Conservation (phyloP, 805 yeast genomes). For the Ogataea neopini region DNA sequence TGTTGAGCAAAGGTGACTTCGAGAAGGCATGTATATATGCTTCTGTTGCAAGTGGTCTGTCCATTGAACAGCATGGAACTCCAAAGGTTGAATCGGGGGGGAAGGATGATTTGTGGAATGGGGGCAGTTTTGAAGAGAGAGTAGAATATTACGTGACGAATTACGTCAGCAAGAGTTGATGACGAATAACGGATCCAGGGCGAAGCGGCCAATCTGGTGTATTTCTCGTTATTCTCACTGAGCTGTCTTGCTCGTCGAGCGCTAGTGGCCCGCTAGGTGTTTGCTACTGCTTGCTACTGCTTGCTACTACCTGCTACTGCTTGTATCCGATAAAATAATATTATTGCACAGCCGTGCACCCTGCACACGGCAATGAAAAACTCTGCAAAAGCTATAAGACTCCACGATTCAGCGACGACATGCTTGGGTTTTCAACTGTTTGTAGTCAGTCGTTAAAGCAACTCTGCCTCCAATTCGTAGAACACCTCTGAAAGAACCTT, state of each 20-base stretch:
- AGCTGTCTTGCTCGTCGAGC: too few species aligned
- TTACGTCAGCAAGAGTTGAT: neutral
- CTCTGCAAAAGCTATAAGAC: too few species aligned
- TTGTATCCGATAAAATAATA: too few species aligned
- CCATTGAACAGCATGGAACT: constrained; percentile 80
- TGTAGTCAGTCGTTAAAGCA: too few species aligned
- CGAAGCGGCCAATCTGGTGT: too few species aligned
- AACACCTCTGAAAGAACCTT: constrained; percentile 43
- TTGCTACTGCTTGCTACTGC: too few species aligned
- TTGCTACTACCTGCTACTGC: too few species aligned
- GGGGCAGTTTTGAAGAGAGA: constrained; percentile 45
- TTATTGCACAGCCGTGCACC: constrained; percentile 2
- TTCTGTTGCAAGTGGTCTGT: constrained; percentile 74
- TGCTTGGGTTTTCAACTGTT: too few species aligned
- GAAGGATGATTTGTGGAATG: constrained; percentile 58
- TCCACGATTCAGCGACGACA: too few species aligned
- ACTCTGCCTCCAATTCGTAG: constrained; percentile 36
- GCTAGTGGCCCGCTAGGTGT: too few species aligned
- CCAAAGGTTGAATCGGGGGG: constrained; percentile 42
- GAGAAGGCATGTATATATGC: constrained; percentile 63
- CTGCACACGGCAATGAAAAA: neutral
- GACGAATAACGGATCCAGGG: too few species aligned
- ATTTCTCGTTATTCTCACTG: too few species aligned
- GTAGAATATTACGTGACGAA: constrained; percentile 24
- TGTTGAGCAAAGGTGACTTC: constrained; percentile 49